Evolutionary conservation across 306 rosid genomes (phyloP), one percentile per base, ranked within the genome.

Genomic region (Prunus fruticosa): DNA sequence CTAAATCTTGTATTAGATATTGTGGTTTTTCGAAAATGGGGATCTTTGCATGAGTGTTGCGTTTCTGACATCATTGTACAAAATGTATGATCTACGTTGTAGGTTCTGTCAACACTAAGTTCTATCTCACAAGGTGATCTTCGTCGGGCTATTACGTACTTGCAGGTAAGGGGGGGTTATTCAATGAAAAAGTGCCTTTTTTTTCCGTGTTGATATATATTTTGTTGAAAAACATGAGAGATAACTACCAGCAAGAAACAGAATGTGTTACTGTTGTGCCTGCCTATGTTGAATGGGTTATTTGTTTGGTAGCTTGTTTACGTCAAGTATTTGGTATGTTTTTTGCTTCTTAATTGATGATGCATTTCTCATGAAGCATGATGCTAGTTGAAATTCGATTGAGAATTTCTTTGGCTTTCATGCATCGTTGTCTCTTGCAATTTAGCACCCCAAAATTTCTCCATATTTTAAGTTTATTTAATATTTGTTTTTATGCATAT

Each of bases 51-150:
- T 64, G 54, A 58, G 47, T 74, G 60, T 60, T 47, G 63, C 67
- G 34, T 52, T 58, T 70, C 23, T 45, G 50, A 77, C 51, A 52
- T 68, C 49, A 79, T 79, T 70, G 10, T 46, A 63, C 32, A 28
- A 51, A 43, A 20, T 50, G 67, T 27, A 58, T 83, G 16, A 63
- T 75, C 58, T 62, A 27, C 20, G 30, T 9, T 77, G 51, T 34
- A 95, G 99, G 97, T 88, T 80, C 93, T 90, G 77, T 88, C 97
- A 73, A 87, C 93, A 58, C 81, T 95, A 60, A 89, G 96, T 77
- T 90, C 87, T 76, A 95, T 92, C 71, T 95, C 99, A 75, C 92
- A 92, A 78, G 99, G 97, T 65, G 99, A 95, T 87, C 97, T 95
- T 68, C 97, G 97, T 65, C 91, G 99, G 80, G 97, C 97, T 73